phyloP scores from a whole-genome alignment of 2,329 filamentous ascomycete species.

The Nemania abortiva region DNA sequence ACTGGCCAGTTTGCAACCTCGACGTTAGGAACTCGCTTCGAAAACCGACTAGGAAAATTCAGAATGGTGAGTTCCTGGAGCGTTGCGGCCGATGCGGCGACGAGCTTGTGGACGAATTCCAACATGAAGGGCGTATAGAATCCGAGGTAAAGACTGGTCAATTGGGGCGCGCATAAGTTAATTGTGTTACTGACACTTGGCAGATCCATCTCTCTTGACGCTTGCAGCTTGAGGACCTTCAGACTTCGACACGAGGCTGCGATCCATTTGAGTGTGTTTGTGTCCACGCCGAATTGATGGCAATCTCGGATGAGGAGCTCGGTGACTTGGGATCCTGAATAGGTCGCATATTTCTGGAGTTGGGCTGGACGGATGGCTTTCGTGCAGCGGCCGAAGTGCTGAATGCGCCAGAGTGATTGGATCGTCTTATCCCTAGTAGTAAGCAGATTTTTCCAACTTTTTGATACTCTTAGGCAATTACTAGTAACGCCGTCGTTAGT shows the following conservation, averaged over 20 bases:
- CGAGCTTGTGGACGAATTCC: conserved; percentile 31
- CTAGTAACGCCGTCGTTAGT: conserved; percentile 35
- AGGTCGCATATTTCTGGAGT: conserved; percentile 27
- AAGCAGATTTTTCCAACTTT: conserved; percentile 44
- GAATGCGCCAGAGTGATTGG: conserved; percentile 44
- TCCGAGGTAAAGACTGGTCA: conserved; percentile 42
- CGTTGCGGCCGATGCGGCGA: conserved; percentile 37
- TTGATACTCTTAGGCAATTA: conserved; percentile 46
- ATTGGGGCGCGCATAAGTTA: conserved; percentile 20
- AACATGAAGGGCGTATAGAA: conserved; percentile 15
- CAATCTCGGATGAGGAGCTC: conserved; percentile 40
- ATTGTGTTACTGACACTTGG: not conserved
- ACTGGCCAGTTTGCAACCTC: conserved; percentile 30
- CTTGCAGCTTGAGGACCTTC: conserved; percentile 41
- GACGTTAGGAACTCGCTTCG: not conserved
- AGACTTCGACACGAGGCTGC: conserved; percentile 30
- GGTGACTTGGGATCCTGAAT: conserved; percentile 29
- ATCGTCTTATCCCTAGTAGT: conserved; percentile 32
- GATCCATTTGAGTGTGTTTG: conserved; percentile 21
- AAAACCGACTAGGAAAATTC: conserved; percentile 16
- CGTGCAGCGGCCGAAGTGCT: conserved; percentile 32
- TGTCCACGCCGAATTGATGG: conserved; percentile 31
- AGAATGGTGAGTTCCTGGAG: conserved; percentile 45
- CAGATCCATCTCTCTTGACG: not conserved
- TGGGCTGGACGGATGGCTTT: not conserved